A percentile compares a stretch with the other conserved stretches of the same genome.
These are phyloP conservation scores for Kwoniella dendrophila DNA, from an alignment of 768 basidiomycete species.

Conservation along the genomic window DNA sequence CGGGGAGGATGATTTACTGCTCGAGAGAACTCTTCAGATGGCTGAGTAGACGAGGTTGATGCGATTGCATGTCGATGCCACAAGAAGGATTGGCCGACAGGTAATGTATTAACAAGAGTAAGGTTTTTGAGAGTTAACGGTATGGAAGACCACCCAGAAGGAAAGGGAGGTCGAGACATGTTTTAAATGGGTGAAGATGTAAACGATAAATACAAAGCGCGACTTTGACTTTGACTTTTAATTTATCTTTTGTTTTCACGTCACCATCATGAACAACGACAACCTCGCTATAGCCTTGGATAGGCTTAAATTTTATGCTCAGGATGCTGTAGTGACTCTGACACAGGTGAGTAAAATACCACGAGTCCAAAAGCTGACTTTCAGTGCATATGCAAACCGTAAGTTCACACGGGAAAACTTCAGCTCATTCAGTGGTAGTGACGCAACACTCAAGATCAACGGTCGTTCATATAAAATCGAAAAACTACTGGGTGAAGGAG, in stretches of 20 bases:
- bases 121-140: slow-evolving; percentile 40
- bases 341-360: slow-evolving; percentile 37
- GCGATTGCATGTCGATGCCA: slow-evolving; percentile 46
- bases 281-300: slow-evolving; percentile 53
- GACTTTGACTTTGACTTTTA: slow-evolving; percentile 3
- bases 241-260: neutral
- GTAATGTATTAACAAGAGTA: slow-evolving; percentile 49
- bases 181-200: neutral
- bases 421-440: slow-evolving; percentile 23
- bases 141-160: slow-evolving; percentile 42
- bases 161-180: slow-evolving; percentile 42
- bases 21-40: slow-evolving; percentile 52
- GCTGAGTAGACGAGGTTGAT: slow-evolving; percentile 3
- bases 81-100: slow-evolving; percentile 54
- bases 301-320: slow-evolving; percentile 53
- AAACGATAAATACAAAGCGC: neutral
- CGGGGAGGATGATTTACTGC: slow-evolving; percentile 48
- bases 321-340: slow-evolving; percentile 51
- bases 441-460: slow-evolving; percentile 90
- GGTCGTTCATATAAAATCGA: slow-evolving; percentile 91
- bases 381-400: slow-evolving; percentile 53
- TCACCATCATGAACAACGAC: slow-evolving; percentile 35
- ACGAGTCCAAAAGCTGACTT: slow-evolving; percentile 13
- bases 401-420: slow-evolving; percentile 55
- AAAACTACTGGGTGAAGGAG: slow-evolving; percentile 92